Conservation (phyloP, 2,329 filamentous ascomycete species). For the Samsoniella hepiali region DNA sequence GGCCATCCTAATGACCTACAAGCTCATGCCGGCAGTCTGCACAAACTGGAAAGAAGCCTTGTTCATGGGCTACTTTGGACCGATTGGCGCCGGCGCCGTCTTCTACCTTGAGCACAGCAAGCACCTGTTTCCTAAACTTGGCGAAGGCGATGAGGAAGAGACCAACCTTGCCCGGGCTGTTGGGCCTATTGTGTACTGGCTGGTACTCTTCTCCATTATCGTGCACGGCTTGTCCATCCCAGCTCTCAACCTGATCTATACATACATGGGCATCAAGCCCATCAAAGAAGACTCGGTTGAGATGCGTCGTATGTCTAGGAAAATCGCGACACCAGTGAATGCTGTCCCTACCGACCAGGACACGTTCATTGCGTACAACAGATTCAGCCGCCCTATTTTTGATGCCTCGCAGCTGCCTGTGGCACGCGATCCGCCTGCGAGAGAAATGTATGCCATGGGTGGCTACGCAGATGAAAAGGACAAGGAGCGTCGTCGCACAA, state of each 20-base stretch:
- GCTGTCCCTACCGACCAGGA: constrained; percentile 36
- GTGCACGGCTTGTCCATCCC: constrained; percentile 49
- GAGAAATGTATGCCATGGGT: not conserved
- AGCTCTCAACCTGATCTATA: constrained; percentile 38
- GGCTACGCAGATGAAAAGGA: constrained; percentile 4
- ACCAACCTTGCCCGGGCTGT: constrained; percentile 36
- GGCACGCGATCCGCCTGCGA: not conserved
- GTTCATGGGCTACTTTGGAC: constrained; percentile 68
- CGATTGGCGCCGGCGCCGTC: constrained; percentile 72
- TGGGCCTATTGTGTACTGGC: constrained; percentile 19
- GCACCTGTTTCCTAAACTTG: constrained; percentile 38
- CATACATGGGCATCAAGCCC: constrained; percentile 37
- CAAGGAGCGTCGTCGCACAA: constrained; percentile 3
- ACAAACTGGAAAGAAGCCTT: constrained; percentile 56
- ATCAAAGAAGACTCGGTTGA: constrained; percentile 42
- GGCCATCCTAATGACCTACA: constrained; percentile 51
- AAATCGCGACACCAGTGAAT: constrained; percentile 37
- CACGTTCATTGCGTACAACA: constrained; percentile 46
- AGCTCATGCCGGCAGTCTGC: constrained; percentile 50
- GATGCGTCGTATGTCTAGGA: constrained; percentile 37
- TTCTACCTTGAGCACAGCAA: constrained; percentile 62
- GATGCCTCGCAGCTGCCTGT: constrained; percentile 8
- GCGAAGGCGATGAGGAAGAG: constrained; percentile 34
- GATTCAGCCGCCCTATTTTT: constrained; percentile 42
- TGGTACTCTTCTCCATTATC: constrained; percentile 40